Evolutionary conservation across 176 grass and related monocot species (phyloP).

Genomic region (Dactylis glomerata): DNA sequence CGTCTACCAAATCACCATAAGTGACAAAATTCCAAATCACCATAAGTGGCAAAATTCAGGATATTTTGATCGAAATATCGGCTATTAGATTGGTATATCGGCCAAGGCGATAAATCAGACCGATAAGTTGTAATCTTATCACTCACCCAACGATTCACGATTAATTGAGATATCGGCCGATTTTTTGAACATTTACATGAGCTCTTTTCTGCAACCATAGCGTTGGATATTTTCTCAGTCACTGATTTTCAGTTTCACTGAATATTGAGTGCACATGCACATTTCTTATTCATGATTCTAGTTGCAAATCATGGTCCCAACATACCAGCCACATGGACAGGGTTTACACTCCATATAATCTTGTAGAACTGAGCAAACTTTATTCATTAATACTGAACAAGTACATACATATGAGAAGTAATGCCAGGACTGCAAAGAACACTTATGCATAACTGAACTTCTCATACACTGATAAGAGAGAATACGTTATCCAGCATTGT

Average conservation of each 20-base stretch:
- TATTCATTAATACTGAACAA: background rate
- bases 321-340: background rate
- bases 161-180: too few species aligned
- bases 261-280: background rate
- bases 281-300: background rate
- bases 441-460: background rate
- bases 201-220: too few species aligned
- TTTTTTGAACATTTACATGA: too few species aligned
- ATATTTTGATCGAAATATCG: too few species aligned
- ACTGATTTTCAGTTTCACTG: background rate
- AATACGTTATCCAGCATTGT: background rate
- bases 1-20: too few species aligned
- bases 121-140: too few species aligned
- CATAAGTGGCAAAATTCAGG: too few species aligned
- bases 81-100: too few species aligned
- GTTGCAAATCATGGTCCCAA: background rate
- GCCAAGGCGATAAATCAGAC: too few species aligned
- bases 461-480: background rate
- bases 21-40: too few species aligned
- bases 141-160: too few species aligned
- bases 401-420: background rate
- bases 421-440: background rate
- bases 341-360: background rate
- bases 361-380: background rate
- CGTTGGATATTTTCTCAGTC: too few species aligned